phyloP scores from a whole-genome alignment of 179 eudicot species.

The Corrigiola litoralis region DNA sequence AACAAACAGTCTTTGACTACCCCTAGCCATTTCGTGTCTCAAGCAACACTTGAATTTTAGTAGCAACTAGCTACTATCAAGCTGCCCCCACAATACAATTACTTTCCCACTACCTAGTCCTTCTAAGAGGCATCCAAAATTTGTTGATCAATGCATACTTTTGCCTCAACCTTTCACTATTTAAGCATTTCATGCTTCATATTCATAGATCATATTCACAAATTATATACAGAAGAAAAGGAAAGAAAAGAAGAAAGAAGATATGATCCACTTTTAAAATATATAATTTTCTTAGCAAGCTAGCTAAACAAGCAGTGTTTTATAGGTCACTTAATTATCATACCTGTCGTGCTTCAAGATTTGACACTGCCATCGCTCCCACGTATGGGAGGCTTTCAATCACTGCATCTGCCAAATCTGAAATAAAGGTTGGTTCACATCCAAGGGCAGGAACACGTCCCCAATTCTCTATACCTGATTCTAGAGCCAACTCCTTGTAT shows the following conservation, averaged over 20 bases:
- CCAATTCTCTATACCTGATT: constrained; percentile 90
- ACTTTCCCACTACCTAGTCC: too few species aligned
- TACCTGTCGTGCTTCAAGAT: constrained; percentile 98
- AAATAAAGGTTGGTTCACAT: constrained; percentile 85
- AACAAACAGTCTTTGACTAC: too few species aligned
- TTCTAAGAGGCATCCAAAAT: too few species aligned
- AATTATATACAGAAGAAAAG: too few species aligned
- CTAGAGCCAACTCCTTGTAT: constrained; percentile 87
- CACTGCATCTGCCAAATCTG: constrained; percentile 95
- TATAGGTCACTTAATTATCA: background rate
- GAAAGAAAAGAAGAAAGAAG: background rate
- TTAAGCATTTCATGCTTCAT: too few species aligned
- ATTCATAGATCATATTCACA: too few species aligned
- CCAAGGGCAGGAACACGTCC: constrained; percentile 98
- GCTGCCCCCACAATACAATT: too few species aligned
- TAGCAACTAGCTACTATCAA: too few species aligned
- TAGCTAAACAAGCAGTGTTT: background rate
- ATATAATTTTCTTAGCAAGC: background rate
- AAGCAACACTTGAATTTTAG: too few species aligned
- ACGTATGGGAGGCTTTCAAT: constrained; percentile 98
- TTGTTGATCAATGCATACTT: too few species aligned
- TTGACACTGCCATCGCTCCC: constrained; percentile 99
- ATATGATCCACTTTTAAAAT: background rate
- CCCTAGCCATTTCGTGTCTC: too few species aligned
- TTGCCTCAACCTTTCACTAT: too few species aligned